Percentiles rank a stretch among this genome's conserved stretches.
These are phyloP conservation scores for Adansonia digitata DNA, from an alignment of 345 rosid genomes.

Conservation along the genomic window DNA sequence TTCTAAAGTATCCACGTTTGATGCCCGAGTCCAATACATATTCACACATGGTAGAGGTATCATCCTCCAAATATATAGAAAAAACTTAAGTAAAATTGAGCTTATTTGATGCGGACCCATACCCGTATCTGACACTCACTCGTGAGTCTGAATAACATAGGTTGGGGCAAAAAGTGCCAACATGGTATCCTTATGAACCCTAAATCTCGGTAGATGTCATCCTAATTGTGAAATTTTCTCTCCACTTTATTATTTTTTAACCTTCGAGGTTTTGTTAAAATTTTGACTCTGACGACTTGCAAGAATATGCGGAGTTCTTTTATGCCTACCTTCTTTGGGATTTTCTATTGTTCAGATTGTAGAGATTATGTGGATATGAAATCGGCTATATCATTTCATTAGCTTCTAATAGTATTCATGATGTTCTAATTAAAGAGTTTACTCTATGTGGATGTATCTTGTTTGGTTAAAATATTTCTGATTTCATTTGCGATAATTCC, in stretches of 20 bases:
- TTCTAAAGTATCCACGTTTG: too few relatives aligned
- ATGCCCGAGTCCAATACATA: too few relatives aligned
- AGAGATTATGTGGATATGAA: not conserved
- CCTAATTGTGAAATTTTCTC: not conserved
- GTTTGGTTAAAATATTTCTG: not conserved
- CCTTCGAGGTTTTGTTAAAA: not conserved
- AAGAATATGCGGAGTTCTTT: not conserved
- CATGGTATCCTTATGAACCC: not conserved
- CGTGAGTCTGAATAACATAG: too few relatives aligned
- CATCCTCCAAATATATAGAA: too few relatives aligned
- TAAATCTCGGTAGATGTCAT: not conserved
- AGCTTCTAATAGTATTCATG: not conserved
- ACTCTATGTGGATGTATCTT: not conserved
- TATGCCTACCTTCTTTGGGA: not conserved
- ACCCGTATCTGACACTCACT: too few relatives aligned
- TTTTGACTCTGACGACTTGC: not conserved
- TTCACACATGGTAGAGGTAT: too few relatives aligned
- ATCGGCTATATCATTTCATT: not conserved
- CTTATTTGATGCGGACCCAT: too few relatives aligned
- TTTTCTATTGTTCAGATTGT: not conserved
- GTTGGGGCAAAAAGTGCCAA: too few relatives aligned
- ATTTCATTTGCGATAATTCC: not conserved
- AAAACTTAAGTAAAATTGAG: too few relatives aligned
- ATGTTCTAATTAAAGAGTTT: not conserved
- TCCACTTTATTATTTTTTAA: not conserved